Evolutionary conservation across 345 rosid genomes (phyloP).

Genomic region (Limnanthes douglasii): DNA sequence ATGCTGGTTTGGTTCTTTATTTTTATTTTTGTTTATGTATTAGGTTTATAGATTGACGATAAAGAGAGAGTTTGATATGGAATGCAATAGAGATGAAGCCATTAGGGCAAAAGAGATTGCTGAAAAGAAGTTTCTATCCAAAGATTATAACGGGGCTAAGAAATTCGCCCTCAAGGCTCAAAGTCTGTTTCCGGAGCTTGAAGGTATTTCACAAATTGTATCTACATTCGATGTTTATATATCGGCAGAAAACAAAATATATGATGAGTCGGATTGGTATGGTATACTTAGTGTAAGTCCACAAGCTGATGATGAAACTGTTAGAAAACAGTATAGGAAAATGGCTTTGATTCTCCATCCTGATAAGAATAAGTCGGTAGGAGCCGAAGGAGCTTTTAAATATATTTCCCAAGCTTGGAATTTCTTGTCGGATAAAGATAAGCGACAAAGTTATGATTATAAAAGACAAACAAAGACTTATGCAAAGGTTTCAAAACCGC

Average conservation of each 20-base stretch:
- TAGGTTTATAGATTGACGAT: too few relatives aligned
- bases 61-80: slow-evolving; percentile 17
- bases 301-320: slow-evolving; percentile 36
- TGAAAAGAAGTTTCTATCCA: slow-evolving; percentile 27
- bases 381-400: slow-evolving; percentile 64
- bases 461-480: slow-evolving; percentile 24
- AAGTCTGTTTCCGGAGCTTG: slow-evolving; percentile 35
- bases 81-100: slow-evolving; percentile 44
- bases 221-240: slow-evolving; percentile 32
- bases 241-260: slow-evolving; percentile 24
- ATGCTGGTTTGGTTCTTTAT: too few relatives aligned
- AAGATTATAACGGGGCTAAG: slow-evolving; percentile 33
- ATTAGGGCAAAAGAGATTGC: slow-evolving; percentile 40
- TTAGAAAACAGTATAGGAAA: slow-evolving; percentile 40
- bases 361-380: slow-evolving; percentile 45
- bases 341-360: slow-evolving; percentile 55
- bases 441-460: slow-evolving; percentile 36
- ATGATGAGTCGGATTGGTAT: slow-evolving; percentile 39
- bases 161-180: slow-evolving; percentile 54
- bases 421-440: slow-evolving; percentile 38
- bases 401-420: slow-evolving; percentile 41
- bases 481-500: slow-evolving; percentile 20
- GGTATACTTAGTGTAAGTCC: slow-evolving; percentile 41
- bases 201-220: slow-evolving; percentile 40
- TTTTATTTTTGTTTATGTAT: too few relatives aligned